Percentiles rank a stretch among this genome's conserved stretches.
Evolutionary conservation across 345 rosid genomes (phyloP).

Genomic region (Salix caprea): DNA sequence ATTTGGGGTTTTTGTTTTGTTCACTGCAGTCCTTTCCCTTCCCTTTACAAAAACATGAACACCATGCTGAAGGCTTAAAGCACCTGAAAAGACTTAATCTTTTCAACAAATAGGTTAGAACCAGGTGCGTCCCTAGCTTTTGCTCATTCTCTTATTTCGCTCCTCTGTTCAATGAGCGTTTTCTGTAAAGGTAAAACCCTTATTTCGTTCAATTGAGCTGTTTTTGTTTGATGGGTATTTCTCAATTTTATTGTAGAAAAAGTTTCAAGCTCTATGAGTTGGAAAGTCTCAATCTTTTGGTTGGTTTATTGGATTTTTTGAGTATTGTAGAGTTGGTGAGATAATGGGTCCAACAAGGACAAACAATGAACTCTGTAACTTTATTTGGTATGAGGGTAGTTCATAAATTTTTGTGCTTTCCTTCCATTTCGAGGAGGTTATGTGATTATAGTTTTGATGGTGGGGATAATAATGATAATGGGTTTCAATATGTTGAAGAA

Average conservation of each 20-base stretch:
- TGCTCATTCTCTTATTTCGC: background rate
- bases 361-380: background rate
- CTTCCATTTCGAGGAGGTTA: background rate
- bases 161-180: background rate
- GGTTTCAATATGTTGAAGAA: background rate
- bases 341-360: background rate
- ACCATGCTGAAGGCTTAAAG: background rate
- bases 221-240: slow-evolving; percentile 22
- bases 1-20: background rate
- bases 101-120: background rate
- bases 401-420: background rate
- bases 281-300: background rate
- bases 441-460: background rate
- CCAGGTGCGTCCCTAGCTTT: slow-evolving; percentile 13
- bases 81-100: background rate
- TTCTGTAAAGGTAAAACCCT: background rate
- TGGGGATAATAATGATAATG: background rate
- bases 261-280: background rate
- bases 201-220: background rate
- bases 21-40: background rate
- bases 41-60: background rate
- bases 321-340: background rate
- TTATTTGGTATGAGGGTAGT: background rate
- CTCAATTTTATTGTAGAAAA: slow-evolving; percentile 2
- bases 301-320: slow-evolving; percentile 8